Conservation (phyloP, 495 filamentous ascomycete species). For the Jackrogersella minutella region DNA sequence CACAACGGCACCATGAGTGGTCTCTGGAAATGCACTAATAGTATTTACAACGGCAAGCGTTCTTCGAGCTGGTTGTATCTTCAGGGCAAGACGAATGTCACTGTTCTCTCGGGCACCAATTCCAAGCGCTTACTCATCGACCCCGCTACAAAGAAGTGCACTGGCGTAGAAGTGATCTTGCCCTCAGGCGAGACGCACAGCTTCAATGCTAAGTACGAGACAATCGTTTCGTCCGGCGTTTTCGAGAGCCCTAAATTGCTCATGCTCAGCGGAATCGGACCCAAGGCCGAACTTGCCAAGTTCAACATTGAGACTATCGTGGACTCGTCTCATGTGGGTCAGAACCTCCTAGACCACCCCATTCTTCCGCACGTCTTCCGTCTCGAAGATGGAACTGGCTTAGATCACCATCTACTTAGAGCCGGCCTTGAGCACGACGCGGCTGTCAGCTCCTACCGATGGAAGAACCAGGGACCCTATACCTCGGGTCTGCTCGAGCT, state of each 20-base stretch:
- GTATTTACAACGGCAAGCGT: conserved; percentile 66
- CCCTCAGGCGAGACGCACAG: conserved; percentile 50
- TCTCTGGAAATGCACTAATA: conserved; percentile 62
- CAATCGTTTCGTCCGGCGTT: conserved; percentile 65
- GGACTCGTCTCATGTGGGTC: conserved; percentile 62
- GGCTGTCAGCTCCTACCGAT: conserved; percentile 56
- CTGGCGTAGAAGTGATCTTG: conserved; percentile 49
- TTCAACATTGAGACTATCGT: conserved; percentile 60
- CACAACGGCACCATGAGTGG: conserved; percentile 65
- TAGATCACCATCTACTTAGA: conserved; percentile 64
- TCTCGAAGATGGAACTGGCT: conserved; percentile 62
- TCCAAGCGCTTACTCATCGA: conserved; percentile 65
- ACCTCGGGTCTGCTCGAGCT: conserved; percentile 63
- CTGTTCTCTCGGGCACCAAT: conserved; percentile 56
- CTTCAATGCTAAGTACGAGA: conserved; percentile 59
- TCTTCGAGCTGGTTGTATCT: conserved; percentile 62
- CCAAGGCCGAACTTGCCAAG: conserved; percentile 54
- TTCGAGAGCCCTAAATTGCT: conserved; percentile 67
- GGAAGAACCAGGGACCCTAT: conserved; percentile 59
- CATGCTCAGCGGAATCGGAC: conserved; percentile 69
- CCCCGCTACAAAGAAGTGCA: conserved; percentile 43
- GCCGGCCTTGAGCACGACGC: conserved; percentile 55
- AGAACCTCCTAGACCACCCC: conserved; percentile 67
- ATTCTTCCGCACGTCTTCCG: conserved; percentile 62
- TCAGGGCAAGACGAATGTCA: conserved; percentile 63